A percentile compares a stretch with the other conserved stretches of the same genome.
phyloP scores from a whole-genome alignment of 1,284 basidiomycete species.

The Lignosus rhinocerotis region DNA sequence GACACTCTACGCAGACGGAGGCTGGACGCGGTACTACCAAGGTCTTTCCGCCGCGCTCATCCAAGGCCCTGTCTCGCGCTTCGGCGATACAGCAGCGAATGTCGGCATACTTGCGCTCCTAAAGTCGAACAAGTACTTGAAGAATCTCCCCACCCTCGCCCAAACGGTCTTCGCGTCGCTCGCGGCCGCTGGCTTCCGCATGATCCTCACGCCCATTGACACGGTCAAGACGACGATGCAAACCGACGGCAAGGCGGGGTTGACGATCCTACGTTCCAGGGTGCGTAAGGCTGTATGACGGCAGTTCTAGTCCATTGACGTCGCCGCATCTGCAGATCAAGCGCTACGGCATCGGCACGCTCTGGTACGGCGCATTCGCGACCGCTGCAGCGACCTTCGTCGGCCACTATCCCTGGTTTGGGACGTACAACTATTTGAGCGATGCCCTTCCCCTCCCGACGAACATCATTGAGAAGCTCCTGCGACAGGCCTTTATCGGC shows the following conservation, averaged over 20 bases:
- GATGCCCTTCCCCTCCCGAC: constrained; percentile 58
- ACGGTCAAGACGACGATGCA: constrained; percentile 92
- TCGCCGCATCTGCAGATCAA: constrained; percentile 48
- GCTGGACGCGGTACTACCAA: constrained; percentile 79
- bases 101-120: constrained; percentile 78
- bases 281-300: constrained; percentile 39
- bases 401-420: constrained; percentile 86
- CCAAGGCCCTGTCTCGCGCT: constrained; percentile 77
- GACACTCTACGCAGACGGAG: constrained; percentile 78
- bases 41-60: constrained; percentile 80
- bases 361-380: constrained; percentile 88
- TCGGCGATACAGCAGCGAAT: constrained; percentile 89
- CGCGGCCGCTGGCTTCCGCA: constrained; percentile 77
- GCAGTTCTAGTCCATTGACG: not conserved
- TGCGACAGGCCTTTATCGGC: constrained; percentile 84
- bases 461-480: constrained; percentile 57
- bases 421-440: constrained; percentile 82
- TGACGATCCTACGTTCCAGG: constrained; percentile 63
- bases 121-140: constrained; percentile 68
- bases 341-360: constrained; percentile 69
- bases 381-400: constrained; percentile 91
- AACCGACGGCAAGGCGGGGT: constrained; percentile 76
- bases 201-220: constrained; percentile 86
- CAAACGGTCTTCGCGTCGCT: constrained; percentile 74
- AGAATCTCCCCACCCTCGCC: constrained; percentile 56